Evolutionary conservation across 805 yeast species (phyloP), one percentile per base, ranked within the genome.

Genomic region (Zygosaccharomyces kombuchaensis): DNA sequence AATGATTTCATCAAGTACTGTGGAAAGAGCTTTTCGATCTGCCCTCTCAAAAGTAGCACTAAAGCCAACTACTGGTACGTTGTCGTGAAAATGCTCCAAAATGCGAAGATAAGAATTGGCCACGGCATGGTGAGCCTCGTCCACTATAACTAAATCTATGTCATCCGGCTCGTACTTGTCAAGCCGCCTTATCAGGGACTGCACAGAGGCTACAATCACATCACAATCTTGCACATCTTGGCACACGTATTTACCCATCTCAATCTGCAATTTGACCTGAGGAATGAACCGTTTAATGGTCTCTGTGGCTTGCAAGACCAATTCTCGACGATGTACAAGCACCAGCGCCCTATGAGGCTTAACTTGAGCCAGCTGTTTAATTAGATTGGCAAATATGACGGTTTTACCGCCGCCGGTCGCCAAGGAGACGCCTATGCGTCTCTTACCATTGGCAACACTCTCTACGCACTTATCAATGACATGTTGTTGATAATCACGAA

Each of bases 341-440:
- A 90, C 77, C 53, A 90, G 64, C 0, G 71, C 57, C 45, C 70
- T 34, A 50, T 50, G 31, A 51, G 48, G 35, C 45, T 46, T 40
- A 6, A 21, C 6, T 8, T 38, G 38, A 7, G 42, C 42, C 36
- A 60, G 42, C 26, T 67, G 58, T 0, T 78, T 74, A 2, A 84
- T 75, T 34, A 84, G 53, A 51, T 75, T 75, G 0, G 85, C 64
- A 59, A 87, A 84, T 1, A 87, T 80, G 9, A 88, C 87, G 0
- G 97, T 90, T 57, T 90, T 90, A 4, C 98, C 98, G 9, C 96
- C 93, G 0, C 98, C 98, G 0, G 98, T 91, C 10, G 96, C 96
- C 31, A 90, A 63, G 23, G 88, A 84, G 1, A 88, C 89, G 0
- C 91, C 96, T 0, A 88, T 76, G 39, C 93, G 70, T 21, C 31